Evolutionary conservation across 495 filamentous ascomycete genomes (phyloP).

Genomic region (Talaromyces liani): DNA sequence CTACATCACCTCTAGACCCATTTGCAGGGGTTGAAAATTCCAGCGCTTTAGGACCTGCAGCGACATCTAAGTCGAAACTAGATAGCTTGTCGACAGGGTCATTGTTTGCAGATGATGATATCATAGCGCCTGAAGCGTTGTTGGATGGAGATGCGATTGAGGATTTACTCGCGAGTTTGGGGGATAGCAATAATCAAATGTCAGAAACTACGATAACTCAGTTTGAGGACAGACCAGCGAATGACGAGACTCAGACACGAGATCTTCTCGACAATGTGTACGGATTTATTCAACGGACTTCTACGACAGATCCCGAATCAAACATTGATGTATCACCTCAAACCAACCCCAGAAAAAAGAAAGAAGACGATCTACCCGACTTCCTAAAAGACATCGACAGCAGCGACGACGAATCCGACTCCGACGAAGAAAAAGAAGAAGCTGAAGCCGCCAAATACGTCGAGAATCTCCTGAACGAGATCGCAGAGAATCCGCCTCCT

Average conservation of each 20-base stretch:
- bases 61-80: background rate
- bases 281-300: background rate
- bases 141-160: conserved; percentile 10
- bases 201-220: background rate
- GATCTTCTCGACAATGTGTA: background rate
- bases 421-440: conserved; percentile 6
- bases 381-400: background rate
- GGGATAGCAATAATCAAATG: background rate
- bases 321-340: background rate
- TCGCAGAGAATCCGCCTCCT: background rate
- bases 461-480: background rate
- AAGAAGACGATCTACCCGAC: background rate
- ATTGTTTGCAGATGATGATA: conserved; percentile 3
- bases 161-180: conserved; percentile 6
- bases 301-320: background rate
- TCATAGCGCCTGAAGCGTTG: background rate
- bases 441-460: conserved; percentile 7
- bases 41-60: background rate
- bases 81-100: background rate
- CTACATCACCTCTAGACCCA: background rate
- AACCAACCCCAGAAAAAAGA: background rate
- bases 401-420: background rate
- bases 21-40: background rate
- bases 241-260: background rate
- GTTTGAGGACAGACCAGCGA: too few species aligned